Conservation (phyloP, 225 moss, liverwort and hornwort genomes). For the Asterella californica region DNA sequence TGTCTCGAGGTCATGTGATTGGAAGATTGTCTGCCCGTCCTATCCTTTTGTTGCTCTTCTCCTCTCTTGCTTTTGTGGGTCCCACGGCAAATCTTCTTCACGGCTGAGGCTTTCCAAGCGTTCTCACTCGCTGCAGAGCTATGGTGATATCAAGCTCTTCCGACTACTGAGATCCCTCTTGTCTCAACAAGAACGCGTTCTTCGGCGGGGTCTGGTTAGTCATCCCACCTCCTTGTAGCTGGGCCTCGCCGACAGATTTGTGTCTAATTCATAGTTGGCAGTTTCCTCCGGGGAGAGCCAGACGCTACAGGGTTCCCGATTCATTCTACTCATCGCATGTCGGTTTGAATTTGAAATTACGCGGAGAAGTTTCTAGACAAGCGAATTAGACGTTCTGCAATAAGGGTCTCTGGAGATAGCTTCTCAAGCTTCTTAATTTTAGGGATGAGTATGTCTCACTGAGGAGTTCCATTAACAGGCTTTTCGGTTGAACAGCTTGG, state of each 20-base stretch:
- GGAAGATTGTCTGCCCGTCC: not conserved
- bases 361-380: too few relatives aligned
- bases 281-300: not conserved
- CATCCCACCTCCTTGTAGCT: not conserved
- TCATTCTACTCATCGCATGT: not conserved
- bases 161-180: not conserved
- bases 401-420: not conserved
- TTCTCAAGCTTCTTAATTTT: not conserved
- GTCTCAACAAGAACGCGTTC: not conserved
- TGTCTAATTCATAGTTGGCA: not conserved
- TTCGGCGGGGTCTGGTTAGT: not conserved
- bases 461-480: not conserved
- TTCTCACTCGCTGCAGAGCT: conserved; percentile 14
- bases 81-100: not conserved
- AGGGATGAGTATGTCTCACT: not conserved
- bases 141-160: not conserved
- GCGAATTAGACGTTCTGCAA: not conserved
- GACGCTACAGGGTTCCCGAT: not conserved
- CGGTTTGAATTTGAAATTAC: not conserved
- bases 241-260: not conserved
- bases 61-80: not conserved
- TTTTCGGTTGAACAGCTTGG: not conserved
- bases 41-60: not conserved
- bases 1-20: too few relatives aligned
- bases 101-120: not conserved